Percentiles rank a stretch among this genome's conserved stretches.
Evolutionary conservation across 2,329 filamentous ascomycete genomes (phyloP).

Genomic region (Coniella vitis): DNA sequence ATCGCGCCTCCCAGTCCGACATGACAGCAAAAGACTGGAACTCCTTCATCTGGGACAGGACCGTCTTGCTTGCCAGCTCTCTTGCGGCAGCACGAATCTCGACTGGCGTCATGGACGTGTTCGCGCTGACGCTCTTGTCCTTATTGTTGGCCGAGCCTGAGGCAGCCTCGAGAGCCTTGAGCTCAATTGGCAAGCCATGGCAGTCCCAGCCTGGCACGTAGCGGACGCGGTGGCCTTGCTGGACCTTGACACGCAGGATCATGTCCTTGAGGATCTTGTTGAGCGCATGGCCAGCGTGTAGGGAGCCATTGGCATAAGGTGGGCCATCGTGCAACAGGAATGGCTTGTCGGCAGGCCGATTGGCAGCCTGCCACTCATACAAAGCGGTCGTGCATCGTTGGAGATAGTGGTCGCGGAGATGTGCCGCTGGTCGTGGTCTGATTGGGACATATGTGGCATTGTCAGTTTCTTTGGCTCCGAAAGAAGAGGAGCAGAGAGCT

Average conservation of each 20-base stretch:
- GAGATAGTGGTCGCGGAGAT: slow-evolving; percentile 53
- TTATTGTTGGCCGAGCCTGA: slow-evolving; percentile 21
- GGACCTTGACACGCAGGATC: slow-evolving; percentile 73
- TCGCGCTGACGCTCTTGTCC: slow-evolving; percentile 7
- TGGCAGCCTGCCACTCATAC: slow-evolving; percentile 74
- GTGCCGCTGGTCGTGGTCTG: slow-evolving; percentile 46
- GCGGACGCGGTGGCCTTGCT: slow-evolving; percentile 64
- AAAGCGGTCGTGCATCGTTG: slow-evolving; percentile 77
- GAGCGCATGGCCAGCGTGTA: slow-evolving; percentile 90
- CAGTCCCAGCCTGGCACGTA: slow-evolving; percentile 97
- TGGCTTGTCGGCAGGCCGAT: slow-evolving; percentile 44
- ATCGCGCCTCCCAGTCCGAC: slow-evolving; percentile 71
- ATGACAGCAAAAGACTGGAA: slow-evolving; percentile 72
- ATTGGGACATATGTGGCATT: not conserved
- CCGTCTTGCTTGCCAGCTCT: slow-evolving; percentile 59
- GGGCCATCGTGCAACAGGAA: slow-evolving; percentile 94
- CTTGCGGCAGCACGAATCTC: slow-evolving; percentile 59
- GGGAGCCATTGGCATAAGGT: slow-evolving; percentile 86
- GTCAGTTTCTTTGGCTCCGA: not conserved
- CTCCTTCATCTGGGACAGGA: slow-evolving; percentile 64
- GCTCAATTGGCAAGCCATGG: slow-evolving; percentile 92
- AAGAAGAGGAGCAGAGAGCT: not conserved
- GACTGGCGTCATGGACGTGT: slow-evolving; percentile 39
- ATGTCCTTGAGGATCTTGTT: slow-evolving; percentile 98
- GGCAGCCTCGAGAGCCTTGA: slow-evolving; percentile 72